Evolutionary conservation across 495 filamentous ascomycete genomes (phyloP), one percentile per base, ranked within the genome.

Genomic region (Stereocaulon alpinum): DNA sequence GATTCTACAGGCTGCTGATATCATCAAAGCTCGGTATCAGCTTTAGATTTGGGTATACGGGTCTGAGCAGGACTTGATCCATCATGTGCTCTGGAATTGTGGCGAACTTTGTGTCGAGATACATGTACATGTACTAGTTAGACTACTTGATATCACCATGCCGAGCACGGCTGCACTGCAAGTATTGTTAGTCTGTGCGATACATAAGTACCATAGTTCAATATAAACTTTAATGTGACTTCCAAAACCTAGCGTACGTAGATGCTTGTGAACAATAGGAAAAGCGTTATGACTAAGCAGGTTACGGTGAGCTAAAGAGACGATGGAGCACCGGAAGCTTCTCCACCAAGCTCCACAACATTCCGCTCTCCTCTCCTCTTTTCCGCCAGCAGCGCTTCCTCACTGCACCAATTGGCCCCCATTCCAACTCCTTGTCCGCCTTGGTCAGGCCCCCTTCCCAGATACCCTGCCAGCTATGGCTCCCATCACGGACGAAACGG

Each of bases 401-500:
- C 56, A 30, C 52, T 40, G 57, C 54, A 56, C 55, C 43, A 54
- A 54, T 30, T 59, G 18, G 45, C 37, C 48, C 55, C 47, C 40
- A 40, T 56, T 52, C 24, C 63, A 53, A 34, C 27, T 58, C 32
- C 59, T 55, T 56, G 48, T 55, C 54, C 42, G 59, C 74, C 70
- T 73, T 70, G 71, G 70, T 71, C 68, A 60, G 68, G 66, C 68
- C 64, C 42, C 61, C 62, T 69, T 68, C 64, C 64, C 63, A 63
- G 61, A 60, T 60, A 43, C 40, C 49, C 62, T 58, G 41, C 66
- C 70, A 40, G 77, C 78, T 78, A 95, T 95, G 89, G 88, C 88
- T 73, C 84, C 86, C 68, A 85, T 90, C 73, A 85, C 86, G 66
- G 84, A 90, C 69, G 86, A 92, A 65, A 77, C 73, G 61, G 77